These are phyloP conservation scores for Neovahlkampfia damariscottae DNA, from an alignment of 78 protist species.

Conservation along the genomic window DNA sequence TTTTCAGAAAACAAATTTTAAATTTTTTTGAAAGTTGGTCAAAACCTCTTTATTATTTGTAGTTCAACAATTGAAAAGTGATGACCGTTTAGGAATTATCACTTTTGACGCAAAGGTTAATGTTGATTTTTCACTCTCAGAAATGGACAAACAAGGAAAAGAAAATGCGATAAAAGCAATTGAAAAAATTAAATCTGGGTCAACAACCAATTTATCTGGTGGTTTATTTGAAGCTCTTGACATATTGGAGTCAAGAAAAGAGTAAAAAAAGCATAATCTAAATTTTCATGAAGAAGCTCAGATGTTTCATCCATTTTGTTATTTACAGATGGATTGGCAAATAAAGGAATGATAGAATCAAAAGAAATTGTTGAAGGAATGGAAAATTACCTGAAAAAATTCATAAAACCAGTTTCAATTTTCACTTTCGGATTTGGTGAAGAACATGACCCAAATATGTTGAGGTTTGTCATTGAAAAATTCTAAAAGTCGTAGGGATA, in stretches of 20 bases:
- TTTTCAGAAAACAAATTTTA: too few relatives aligned
- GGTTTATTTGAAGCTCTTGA: conserved; percentile 28
- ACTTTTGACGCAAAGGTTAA: conserved; percentile 12
- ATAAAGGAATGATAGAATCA: background rate
- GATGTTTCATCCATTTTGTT: conserved; percentile 12
- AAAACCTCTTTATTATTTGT: conserved; percentile 21
- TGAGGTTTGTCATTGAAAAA: background rate
- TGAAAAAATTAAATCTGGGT: background rate
- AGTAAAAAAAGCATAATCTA: too few relatives aligned
- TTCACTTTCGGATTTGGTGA: background rate
- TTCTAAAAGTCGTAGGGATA: too few relatives aligned
- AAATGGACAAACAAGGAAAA: background rate
- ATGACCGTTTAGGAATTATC: conserved; percentile 23
- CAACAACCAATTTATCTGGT: conserved; percentile 35
- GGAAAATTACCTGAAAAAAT: too few relatives aligned
- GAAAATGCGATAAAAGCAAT: background rate
- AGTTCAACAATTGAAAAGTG: background rate
- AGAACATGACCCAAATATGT: background rate
- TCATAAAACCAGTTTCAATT: background rate
- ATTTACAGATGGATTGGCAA: conserved; percentile 50
- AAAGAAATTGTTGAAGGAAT: background rate
- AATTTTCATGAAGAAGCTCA: too few relatives aligned
- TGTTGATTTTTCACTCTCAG: background rate
- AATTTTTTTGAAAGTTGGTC: too few relatives aligned
- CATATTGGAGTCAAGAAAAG: background rate